These are phyloP conservation scores for Epichloe amarillans DNA, from an alignment of 2,329 filamentous ascomycete species.

Conservation along the genomic window DNA sequence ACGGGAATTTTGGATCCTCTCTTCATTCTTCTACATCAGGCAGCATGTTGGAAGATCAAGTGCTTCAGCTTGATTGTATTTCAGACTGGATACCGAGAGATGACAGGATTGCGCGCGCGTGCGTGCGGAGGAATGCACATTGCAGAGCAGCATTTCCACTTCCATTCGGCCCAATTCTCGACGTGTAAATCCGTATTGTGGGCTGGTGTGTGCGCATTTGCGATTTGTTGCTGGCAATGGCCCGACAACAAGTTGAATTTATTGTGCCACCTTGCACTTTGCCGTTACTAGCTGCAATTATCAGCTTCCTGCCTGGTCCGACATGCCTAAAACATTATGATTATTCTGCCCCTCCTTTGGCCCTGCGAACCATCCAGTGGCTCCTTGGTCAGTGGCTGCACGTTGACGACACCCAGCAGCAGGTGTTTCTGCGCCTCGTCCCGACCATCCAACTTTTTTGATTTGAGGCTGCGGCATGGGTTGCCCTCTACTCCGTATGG, in stretches of 20 bases:
- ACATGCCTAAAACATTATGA: not conserved
- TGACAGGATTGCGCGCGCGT: not conserved
- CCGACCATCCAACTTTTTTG: constrained; percentile 8
- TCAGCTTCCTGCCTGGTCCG: not conserved
- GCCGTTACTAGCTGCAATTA: not conserved
- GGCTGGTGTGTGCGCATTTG: too few species aligned
- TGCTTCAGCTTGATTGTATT: too few species aligned
- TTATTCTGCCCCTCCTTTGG: not conserved
- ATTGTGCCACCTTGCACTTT: not conserved
- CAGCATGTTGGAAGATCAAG: not conserved
- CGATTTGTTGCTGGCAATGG: not conserved
- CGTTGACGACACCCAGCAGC: constrained; percentile 13
- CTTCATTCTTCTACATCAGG: not conserved
- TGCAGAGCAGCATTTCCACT: not conserved
- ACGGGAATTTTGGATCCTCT: not conserved
- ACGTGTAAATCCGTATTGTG: too few species aligned
- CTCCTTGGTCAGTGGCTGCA: constrained; percentile 8
- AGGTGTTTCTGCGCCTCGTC: constrained; percentile 5
- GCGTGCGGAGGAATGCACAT: not conserved
- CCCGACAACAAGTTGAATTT: not conserved
- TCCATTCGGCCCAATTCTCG: not conserved
- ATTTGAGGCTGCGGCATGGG: not conserved
- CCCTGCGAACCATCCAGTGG: not conserved
- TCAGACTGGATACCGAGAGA: not conserved
- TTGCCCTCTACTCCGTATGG: too few species aligned